Evolutionary conservation across 116 monocot genomes (phyloP).

Genomic region (Trichopus zeylanicus): DNA sequence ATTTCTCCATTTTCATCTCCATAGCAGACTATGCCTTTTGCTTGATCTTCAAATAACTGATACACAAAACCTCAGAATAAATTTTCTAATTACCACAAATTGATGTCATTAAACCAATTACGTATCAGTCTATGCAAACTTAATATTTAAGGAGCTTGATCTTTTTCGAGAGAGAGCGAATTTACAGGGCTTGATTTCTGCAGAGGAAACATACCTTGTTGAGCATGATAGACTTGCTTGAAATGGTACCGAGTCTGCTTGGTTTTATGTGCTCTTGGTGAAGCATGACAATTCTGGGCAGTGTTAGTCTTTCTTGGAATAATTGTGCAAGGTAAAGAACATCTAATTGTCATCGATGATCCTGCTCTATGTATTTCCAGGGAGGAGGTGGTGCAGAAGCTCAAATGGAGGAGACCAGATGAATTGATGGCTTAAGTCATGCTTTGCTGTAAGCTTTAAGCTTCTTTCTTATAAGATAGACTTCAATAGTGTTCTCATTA

Average conservation of each 20-base stretch:
- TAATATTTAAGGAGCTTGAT: too few species aligned
- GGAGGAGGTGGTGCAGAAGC: background rate
- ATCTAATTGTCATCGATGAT: constrained; percentile 8
- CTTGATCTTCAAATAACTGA: constrained; percentile 41
- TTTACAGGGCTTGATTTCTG: background rate
- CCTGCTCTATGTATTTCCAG: background rate
- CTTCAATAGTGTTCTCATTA: background rate
- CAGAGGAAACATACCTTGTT: constrained; percentile 9
- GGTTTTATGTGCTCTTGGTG: background rate
- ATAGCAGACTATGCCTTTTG: constrained; percentile 32
- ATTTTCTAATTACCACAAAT: too few species aligned
- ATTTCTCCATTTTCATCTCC: constrained; percentile 35
- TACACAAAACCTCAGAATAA: background rate
- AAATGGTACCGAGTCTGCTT: background rate
- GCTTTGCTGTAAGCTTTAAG: too few species aligned
- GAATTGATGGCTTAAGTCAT: background rate
- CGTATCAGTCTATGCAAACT: too few species aligned
- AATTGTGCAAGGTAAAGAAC: background rate
- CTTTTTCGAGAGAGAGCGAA: too few species aligned
- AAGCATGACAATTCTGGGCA: background rate
- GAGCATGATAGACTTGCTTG: background rate
- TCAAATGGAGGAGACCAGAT: background rate
- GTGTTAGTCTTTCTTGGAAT: constrained; percentile 3
- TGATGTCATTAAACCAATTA: too few species aligned
- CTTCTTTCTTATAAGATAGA: background rate